Evolutionary conservation across 352 stramenopile genomes (phyloP).

Genomic region (Bremia lactucae): DNA sequence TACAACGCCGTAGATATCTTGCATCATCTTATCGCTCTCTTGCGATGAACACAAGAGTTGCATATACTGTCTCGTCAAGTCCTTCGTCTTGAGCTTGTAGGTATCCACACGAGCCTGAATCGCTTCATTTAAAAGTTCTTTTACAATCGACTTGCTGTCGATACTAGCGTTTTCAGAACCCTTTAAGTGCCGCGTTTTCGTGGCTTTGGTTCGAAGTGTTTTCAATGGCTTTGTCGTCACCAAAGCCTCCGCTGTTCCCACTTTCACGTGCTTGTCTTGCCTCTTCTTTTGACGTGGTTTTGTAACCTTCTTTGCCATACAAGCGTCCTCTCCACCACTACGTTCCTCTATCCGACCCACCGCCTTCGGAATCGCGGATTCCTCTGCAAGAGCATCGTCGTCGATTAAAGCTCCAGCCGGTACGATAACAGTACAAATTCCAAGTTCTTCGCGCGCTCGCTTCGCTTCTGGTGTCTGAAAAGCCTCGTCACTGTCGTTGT

Average conservation of each 20-base stretch:
- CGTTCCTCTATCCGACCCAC: conserved; percentile 2
- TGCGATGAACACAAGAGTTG: conserved; percentile 20
- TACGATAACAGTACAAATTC: conserved; percentile 10
- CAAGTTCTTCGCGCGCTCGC: conserved; percentile 15
- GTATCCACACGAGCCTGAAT: conserved; percentile 53
- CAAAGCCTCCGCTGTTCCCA: not conserved
- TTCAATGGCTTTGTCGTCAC: not conserved
- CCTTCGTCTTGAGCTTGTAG: conserved; percentile 69
- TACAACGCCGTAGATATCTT: conserved; percentile 63
- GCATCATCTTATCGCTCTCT: conserved; percentile 29
- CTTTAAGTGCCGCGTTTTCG: conserved; percentile 13
- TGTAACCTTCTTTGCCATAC: not conserved
- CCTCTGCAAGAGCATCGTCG: conserved; percentile 10
- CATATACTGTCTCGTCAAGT: conserved; percentile 40
- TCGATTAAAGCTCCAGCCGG: conserved; percentile 16
- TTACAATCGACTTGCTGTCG: conserved; percentile 7
- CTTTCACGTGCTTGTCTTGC: conserved; percentile 3
- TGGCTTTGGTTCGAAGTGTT: conserved; percentile 1
- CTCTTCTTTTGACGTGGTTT: conserved; percentile 10
- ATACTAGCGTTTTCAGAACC: conserved; percentile 17
- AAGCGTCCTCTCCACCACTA: conserved; percentile 8
- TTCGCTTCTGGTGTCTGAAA: conserved; percentile 22
- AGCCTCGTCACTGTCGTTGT: conserved; percentile 18
- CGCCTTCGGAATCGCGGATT: conserved; percentile 9
- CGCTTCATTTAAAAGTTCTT: conserved; percentile 37